Percentiles rank a stretch among this genome's conserved stretches.
Evolutionary conservation across 768 basidiomycete species (phyloP).

Genomic region (Podaxis carcinomalis): DNA sequence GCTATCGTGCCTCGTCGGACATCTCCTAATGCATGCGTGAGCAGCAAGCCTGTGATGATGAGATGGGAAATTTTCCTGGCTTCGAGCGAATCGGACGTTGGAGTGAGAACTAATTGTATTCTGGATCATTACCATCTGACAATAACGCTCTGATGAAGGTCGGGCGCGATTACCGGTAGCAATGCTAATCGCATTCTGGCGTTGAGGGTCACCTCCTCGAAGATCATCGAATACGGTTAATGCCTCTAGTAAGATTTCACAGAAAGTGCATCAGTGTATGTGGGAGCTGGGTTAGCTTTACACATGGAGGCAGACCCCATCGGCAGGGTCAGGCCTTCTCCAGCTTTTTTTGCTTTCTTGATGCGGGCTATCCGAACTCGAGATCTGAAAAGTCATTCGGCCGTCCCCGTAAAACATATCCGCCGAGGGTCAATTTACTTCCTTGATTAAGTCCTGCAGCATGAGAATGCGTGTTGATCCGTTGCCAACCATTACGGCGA

Average conservation of each 20-base stretch:
- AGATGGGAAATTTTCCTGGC: neutral
- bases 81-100: neutral
- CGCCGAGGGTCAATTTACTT: neutral
- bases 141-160: neutral
- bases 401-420: slow-evolving; percentile 3
- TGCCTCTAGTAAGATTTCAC: neutral
- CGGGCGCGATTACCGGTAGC: neutral
- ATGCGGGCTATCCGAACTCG: neutral
- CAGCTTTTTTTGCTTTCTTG: too few relatives aligned
- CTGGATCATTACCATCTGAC: neutral
- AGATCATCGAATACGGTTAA: neutral
- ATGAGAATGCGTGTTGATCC: slow-evolving; percentile 1
- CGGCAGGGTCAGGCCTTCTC: neutral
- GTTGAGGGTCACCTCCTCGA: neutral
- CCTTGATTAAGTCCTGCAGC: neutral
- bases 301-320: neutral
- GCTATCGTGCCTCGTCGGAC: neutral
- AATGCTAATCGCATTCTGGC: neutral
- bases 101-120: neutral
- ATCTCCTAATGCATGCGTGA: neutral
- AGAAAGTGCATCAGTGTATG: neutral
- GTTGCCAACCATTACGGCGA: neutral
- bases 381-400: neutral
- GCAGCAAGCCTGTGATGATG: neutral
- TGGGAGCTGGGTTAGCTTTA: neutral